Evolutionary conservation across 192 early-diverging fungal species (phyloP), one percentile per base, ranked within the genome.

Genomic region (Chytriomyces sp.): DNA sequence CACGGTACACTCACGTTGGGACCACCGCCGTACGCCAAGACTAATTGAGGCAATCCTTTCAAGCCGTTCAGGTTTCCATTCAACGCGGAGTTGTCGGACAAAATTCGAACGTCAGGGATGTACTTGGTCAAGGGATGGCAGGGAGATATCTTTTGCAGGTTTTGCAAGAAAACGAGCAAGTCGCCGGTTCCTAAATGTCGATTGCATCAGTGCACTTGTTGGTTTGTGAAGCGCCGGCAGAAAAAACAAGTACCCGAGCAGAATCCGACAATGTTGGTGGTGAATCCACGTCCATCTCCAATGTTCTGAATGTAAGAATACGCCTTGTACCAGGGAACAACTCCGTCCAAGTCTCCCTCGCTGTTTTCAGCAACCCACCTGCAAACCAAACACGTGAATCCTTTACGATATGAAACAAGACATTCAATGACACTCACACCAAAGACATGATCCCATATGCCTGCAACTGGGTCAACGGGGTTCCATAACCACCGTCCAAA

Each of bases 221-320:
- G 20, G 3, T 5, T 57, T 20, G 20, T 57, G 53, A 4, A 57
- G 35, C 1, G 35, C 35, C 35, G 35, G 35, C 1, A 35, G 35
- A 35, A 35, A 35, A 35, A 35, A 35, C 1, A 35, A 35, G 35
- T 35, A 46, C 68, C 68, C 5, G 68, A 53, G 26, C 68, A 69
- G 47, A 69, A 69, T 8, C 68, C 68, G 18, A 69, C 68, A 69
- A 69, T 69, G 46, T 69, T 69, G 23, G 68, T 69, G 8, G 68
- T 69, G 50, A 44, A 69, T 53, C 68, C 68, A 5, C 68, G 45
- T 7, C 68, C 68, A 13, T 69, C 68, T 24, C 68, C 68, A 69
- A 69, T 69, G 46, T 69, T 69, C 53, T 69, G 68, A 20, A 69
- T 69, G 68, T 69, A 69, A 10, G 68, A 45, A 28, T 69, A 69